Percentiles rank a stretch among this genome's conserved stretches.
phyloP scores from a whole-genome alignment of 352 stramenopile species.

The Phytophthora crassamura region DNA sequence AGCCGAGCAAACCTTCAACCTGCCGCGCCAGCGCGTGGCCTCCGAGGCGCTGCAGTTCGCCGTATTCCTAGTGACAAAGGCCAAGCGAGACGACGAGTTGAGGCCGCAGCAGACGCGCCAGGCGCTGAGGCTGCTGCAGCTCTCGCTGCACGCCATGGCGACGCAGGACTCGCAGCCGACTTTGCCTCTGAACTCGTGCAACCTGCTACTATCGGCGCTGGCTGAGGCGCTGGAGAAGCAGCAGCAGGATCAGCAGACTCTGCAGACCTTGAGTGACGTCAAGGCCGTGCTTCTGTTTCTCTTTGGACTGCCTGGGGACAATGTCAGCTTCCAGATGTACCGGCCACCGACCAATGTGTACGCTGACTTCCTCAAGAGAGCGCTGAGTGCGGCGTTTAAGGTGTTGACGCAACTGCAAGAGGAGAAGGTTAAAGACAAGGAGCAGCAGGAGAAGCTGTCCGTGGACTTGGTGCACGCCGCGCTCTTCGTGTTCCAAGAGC shows the following conservation, averaged over 20 bases:
- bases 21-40: constrained; percentile 63
- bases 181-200: constrained; percentile 73
- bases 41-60: constrained; percentile 75
- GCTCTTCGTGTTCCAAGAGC: constrained; percentile 75
- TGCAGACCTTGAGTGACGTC: constrained; percentile 57
- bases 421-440: not conserved
- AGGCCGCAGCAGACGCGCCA: constrained; percentile 41
- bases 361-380: constrained; percentile 68
- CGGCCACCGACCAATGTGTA: constrained; percentile 84
- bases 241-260: constrained; percentile 14
- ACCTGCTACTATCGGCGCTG: constrained; percentile 73
- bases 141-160: constrained; percentile 55
- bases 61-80: constrained; percentile 70
- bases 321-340: constrained; percentile 74
- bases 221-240: constrained; percentile 61
- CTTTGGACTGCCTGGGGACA: constrained; percentile 53
- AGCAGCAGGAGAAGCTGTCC: constrained; percentile 26
- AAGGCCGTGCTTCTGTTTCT: constrained; percentile 70
- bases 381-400: constrained; percentile 43
- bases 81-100: constrained; percentile 42
- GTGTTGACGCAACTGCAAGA: constrained; percentile 7
- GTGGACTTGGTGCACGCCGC: constrained; percentile 57
- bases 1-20: constrained; percentile 58
- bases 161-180: constrained; percentile 42
- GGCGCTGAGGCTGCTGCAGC: constrained; percentile 62